Percentiles rank a stretch among this genome's conserved stretches.
Conservation (phyloP, 73 alveolate species). For the Paramecium primaurelia region DNA sequence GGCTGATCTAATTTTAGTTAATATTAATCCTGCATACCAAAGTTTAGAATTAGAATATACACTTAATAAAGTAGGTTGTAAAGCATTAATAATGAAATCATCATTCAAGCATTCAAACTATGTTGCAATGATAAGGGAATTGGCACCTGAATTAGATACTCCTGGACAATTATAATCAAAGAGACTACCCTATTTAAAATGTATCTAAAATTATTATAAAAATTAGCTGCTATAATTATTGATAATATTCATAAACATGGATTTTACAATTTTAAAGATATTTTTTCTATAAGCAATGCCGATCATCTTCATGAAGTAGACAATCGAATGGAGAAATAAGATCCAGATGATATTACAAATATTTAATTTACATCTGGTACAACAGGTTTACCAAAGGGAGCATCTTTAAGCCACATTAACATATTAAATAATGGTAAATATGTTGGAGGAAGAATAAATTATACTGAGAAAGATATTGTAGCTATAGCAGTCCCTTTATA, state of each 20-base stretch:
- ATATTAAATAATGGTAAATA: slow-evolving; percentile 73
- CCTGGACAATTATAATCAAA: slow-evolving; percentile 14
- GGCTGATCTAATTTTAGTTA: slow-evolving; percentile 87
- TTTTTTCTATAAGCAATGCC: slow-evolving; percentile 6
- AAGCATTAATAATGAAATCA: slow-evolving; percentile 75
- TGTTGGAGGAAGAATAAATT: slow-evolving; percentile 66
- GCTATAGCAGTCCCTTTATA: slow-evolving; percentile 81
- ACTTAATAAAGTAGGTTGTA: slow-evolving; percentile 65
- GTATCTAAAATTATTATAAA: not conserved
- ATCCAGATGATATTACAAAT: slow-evolving; percentile 75
- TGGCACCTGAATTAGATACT: slow-evolving; percentile 61
- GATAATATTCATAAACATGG: slow-evolving; percentile 69
- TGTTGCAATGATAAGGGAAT: slow-evolving; percentile 63
- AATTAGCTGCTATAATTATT: slow-evolving; percentile 37
- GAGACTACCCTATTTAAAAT: not conserved
- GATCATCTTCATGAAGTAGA: slow-evolving; percentile 54
- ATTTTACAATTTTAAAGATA: slow-evolving; percentile 70
- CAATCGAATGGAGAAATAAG: slow-evolving; percentile 31
- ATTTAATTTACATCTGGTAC: slow-evolving; percentile 90
- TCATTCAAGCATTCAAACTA: slow-evolving; percentile 68
- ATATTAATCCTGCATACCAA: slow-evolving; percentile 87
- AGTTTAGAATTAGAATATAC: slow-evolving; percentile 66
- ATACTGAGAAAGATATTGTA: slow-evolving; percentile 61
- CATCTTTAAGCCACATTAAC: slow-evolving; percentile 73
- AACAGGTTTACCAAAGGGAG: slow-evolving; percentile 86